A percentile compares a stretch with the other conserved stretches of the same genome.
phyloP scores from a whole-genome alignment of 106 monocot genomes.

The Phalaenopsis aphrodite region DNA sequence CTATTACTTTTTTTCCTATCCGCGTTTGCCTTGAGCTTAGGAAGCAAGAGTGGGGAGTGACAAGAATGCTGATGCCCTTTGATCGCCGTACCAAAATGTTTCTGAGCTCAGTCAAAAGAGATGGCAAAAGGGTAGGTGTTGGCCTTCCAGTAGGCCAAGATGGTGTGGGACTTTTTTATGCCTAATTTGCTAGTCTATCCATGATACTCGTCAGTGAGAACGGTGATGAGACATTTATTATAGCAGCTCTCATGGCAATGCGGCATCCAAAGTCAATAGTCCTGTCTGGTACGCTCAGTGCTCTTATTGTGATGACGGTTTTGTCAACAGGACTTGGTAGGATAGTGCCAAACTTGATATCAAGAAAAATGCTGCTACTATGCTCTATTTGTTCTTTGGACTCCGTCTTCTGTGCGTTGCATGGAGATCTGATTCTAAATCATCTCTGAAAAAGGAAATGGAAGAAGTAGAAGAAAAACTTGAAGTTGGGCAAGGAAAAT shows the following conservation, averaged over 20 bases:
- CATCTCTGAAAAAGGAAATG: slow-evolving; percentile 94
- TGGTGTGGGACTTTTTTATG: slow-evolving; percentile 57
- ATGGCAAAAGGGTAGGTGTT: slow-evolving; percentile 9
- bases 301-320: slow-evolving; percentile 93
- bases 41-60: background rate
- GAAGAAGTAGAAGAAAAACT: slow-evolving; percentile 99
- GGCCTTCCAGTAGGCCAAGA: slow-evolving; percentile 22
- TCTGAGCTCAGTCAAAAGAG: slow-evolving; percentile 25
- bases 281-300: slow-evolving; percentile 84
- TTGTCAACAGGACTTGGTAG: slow-evolving; percentile 93
- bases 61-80: slow-evolving; percentile 18
- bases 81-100: slow-evolving; percentile 52
- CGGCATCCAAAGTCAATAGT: slow-evolving; percentile 95
- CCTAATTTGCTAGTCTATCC: slow-evolving; percentile 70
- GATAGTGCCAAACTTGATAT: slow-evolving; percentile 94
- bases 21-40: background rate
- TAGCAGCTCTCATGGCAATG: slow-evolving; percentile 97
- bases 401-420: slow-evolving; percentile 92
- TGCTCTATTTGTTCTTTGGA: slow-evolving; percentile 89
- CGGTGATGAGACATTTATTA: slow-evolving; percentile 98
- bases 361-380: slow-evolving; percentile 93
- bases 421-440: slow-evolving; percentile 82
- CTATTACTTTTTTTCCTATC: background rate
- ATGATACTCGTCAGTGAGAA: slow-evolving; percentile 90
- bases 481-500: slow-evolving; percentile 81